These are phyloP conservation scores for Bombardia bombarda DNA, from an alignment of 495 filamentous ascomycete genomes.

Conservation along the genomic window DNA sequence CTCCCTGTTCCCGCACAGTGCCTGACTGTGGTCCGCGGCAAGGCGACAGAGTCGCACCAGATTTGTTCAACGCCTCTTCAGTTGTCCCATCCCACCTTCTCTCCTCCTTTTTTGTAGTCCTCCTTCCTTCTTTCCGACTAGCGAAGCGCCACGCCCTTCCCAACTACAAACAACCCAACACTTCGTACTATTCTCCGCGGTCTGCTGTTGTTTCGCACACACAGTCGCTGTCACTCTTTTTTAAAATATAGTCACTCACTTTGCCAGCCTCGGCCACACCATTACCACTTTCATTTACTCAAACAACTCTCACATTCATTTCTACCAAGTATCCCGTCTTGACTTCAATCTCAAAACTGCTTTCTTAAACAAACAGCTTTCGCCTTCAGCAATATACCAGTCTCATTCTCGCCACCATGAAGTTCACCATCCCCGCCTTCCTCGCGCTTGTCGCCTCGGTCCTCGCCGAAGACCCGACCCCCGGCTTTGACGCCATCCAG, in stretches of 20 bases:
- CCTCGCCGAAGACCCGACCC: conserved; percentile 28
- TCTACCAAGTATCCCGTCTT: conserved; percentile 8
- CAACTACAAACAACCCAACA: background rate
- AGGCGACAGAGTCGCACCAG: too few relatives aligned
- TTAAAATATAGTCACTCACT: conserved; percentile 12
- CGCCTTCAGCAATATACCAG: background rate
- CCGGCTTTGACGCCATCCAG: conserved; percentile 32
- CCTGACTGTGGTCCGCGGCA: too few relatives aligned
- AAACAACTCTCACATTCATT: conserved; percentile 1
- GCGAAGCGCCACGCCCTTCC: too few relatives aligned
- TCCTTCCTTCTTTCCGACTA: too few relatives aligned
- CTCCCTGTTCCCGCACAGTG: too few relatives aligned
- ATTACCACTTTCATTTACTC: too few relatives aligned
- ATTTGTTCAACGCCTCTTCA: too few relatives aligned
- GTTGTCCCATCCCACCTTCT: too few relatives aligned
- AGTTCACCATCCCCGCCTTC: conserved; percentile 32
- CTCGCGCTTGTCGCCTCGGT: conserved; percentile 34
- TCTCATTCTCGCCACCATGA: conserved; percentile 30
- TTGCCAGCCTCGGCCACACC: background rate
- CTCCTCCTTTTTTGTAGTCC: too few relatives aligned
- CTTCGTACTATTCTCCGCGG: background rate
- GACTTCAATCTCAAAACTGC: conserved; percentile 2
- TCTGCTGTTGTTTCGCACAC: background rate
- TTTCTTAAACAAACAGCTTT: background rate
- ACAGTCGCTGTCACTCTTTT: conserved; percentile 2